phyloP scores from a whole-genome alignment of 2,329 filamentous ascomycete species.

The Graphilbum fragrans region DNA sequence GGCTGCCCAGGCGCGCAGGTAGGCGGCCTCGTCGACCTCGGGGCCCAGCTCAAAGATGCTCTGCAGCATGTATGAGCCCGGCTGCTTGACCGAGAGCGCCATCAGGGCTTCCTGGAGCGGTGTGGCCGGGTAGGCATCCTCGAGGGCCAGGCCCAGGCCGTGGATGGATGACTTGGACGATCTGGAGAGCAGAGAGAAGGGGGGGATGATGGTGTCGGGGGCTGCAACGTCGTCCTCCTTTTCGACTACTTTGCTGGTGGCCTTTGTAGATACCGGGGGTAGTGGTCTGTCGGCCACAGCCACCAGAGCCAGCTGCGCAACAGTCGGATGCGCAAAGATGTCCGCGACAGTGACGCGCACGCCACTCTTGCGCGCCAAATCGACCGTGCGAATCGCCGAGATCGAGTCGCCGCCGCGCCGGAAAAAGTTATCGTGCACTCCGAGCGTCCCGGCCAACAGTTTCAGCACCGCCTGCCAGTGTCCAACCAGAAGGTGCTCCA shows the following conservation, averaged over 20 bases:
- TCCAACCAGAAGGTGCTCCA: too few species aligned
- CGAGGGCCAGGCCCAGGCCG: too few species aligned
- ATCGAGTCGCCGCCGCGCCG: slow-evolving; percentile 26
- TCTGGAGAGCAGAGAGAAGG: slow-evolving; percentile 12
- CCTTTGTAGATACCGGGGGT: background rate
- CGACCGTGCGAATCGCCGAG: slow-evolving; percentile 25
- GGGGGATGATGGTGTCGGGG: too few species aligned
- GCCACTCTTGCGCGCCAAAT: slow-evolving; percentile 24
- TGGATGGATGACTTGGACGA: too few species aligned
- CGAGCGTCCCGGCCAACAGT: background rate
- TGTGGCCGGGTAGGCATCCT: slow-evolving; percentile 43
- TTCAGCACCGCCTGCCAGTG: too few species aligned
- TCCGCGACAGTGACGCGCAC: slow-evolving; percentile 24
- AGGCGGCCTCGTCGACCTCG: slow-evolving; percentile 14
- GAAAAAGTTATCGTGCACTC: background rate
- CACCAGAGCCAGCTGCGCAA: slow-evolving; percentile 16
- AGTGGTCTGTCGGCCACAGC: background rate
- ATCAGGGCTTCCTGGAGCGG: slow-evolving; percentile 42
- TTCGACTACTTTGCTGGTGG: too few species aligned
- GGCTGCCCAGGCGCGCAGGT: background rate
- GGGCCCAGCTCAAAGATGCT: slow-evolving; percentile 28
- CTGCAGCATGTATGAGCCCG: slow-evolving; percentile 40
- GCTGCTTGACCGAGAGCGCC: slow-evolving; percentile 36
- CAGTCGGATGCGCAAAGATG: slow-evolving; percentile 22
- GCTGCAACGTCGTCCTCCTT: too few species aligned